Base-by-base conservation (phyloP, 2,329 filamentous ascomycete species). In the Colletotrichum plurivorum region DNA sequence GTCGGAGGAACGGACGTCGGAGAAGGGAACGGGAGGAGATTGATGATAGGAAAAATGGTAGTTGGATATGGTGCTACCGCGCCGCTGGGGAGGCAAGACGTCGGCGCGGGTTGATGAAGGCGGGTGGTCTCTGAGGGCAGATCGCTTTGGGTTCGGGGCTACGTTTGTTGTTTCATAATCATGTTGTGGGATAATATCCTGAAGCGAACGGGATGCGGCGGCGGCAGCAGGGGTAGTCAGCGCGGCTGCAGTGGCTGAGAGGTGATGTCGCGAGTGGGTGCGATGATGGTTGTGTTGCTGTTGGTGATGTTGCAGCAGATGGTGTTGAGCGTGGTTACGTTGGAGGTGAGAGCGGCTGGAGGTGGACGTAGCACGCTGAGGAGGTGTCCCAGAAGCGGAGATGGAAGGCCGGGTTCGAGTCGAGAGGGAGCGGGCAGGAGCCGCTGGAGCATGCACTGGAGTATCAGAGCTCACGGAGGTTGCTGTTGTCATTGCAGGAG, bases 121-220 rank as follows among this genome's bases (percentile, higher is more conserved):
- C 75, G 79, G 85, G 69, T 86, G 85, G 76, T 93, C 92, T 78
- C 86, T 87, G 75, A 90, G 92, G 69, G 88, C 86, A 82, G 87
- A 90, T 81, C 90, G 87, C 88, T 89, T 81, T 84, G 86, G 73
- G 82, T 88, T 83, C 62, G 87, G 84, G 75, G 89, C 87, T 83
- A 93, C 80, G 83, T 91, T 91, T 75, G 87, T 85, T 75, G 90
- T 87, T 82, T 95, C 93, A 84, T 90, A 91, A 81, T 96, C 93
- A 79, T 91, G 86, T 76, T 92, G 89, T 63, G 83, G 82, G 60
- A 82, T 74, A 51, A 81, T 73, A 64, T 87, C 81, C 71, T 84
- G 82, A 55, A 80, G 75, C 69, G 82, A 80, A 71, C 81, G 82
- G 15, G 18, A 31, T 43, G 62, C 41, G 39, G 53, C 60, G 22